Conservation (phyloP, 139 green algal genomes). For the Ettlia oleoabundans region DNA sequence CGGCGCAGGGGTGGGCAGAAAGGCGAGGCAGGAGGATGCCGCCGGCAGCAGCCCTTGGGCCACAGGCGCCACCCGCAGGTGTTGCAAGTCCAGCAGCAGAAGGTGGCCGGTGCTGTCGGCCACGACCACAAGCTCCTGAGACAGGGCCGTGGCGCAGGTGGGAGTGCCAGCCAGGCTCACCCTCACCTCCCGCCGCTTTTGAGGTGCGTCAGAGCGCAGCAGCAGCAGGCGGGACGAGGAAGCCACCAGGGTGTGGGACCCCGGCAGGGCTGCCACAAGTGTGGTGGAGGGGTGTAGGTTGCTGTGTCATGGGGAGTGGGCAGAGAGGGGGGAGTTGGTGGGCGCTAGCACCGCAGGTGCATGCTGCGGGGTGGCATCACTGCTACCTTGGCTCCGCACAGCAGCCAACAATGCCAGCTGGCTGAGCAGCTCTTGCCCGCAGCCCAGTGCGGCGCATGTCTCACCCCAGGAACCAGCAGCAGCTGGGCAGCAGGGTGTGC, state of each 20-base stretch:
- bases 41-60: background rate
- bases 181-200: background rate
- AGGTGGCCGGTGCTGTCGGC: background rate
- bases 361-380: background rate
- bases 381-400: background rate
- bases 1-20: no score
- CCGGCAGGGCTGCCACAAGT: slow-evolving; percentile 2
- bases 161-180: background rate
- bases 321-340: background rate
- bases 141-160: background rate
- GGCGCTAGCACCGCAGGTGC: background rate
- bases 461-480: slow-evolving; percentile 24
- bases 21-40: slow-evolving; percentile 1
- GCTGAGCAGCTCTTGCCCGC: background rate
- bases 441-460: background rate
- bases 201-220: background rate
- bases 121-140: background rate
- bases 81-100: slow-evolving; percentile 10
- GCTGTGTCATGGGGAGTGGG: background rate
- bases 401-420: background rate
- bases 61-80: background rate
- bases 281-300: slow-evolving; percentile 13
- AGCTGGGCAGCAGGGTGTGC: background rate
- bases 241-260: background rate
- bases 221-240: background rate